Evolutionary conservation across 352 stramenopile species (phyloP), one percentile per base, ranked within the genome.

Genomic region (Globisporangium abappressorium): DNA sequence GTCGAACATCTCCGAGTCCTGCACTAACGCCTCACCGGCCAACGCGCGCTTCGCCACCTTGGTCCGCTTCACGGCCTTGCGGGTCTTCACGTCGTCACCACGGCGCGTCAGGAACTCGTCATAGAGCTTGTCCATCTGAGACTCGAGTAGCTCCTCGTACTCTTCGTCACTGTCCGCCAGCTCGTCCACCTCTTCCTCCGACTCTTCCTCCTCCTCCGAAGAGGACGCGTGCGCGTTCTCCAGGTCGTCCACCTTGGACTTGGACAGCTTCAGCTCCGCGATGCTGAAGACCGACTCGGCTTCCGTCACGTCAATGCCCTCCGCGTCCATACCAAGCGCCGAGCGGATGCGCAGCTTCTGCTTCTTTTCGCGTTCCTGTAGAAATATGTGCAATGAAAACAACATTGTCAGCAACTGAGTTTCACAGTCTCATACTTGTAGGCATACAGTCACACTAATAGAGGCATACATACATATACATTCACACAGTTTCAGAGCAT

Each of bases 41-140:
- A 96, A 66, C 28, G 89, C 89, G 38, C 89, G 87, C 61, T 96
- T 96, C 0, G 89, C 89, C 2, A 96, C 71, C 73, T 96, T 96
- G 5, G 79, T 92, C 0, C 89, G 85, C 76, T 96, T 96, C 20
- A 95, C 81, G 7, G 87, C 87, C 69, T 93, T 95, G 34, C 85
- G 84, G 5, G 87, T 93, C 74, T 95, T 94, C 5, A 81, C 78
- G n/a, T 85, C 74, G 30, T 96, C 89, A 24, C 89, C 87, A 26
- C 87, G 87, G 30, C 87, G 85, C 14, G 70, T 87, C 24, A 96
- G 55, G 59, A 89, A 96, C 56, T 93, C 69, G 26, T 96, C 89
- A 70, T 96, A 96, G 6, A 90, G 68, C 68, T 92, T 91, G 38
- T 95, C 87, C 89, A 96, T 96, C 11, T 91, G 89, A 18, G 76